Percentiles rank a stretch among this genome's conserved stretches.
Evolutionary conservation across 768 basidiomycete species (phyloP).

Genomic region (Leccinellum rugosiceps): DNA sequence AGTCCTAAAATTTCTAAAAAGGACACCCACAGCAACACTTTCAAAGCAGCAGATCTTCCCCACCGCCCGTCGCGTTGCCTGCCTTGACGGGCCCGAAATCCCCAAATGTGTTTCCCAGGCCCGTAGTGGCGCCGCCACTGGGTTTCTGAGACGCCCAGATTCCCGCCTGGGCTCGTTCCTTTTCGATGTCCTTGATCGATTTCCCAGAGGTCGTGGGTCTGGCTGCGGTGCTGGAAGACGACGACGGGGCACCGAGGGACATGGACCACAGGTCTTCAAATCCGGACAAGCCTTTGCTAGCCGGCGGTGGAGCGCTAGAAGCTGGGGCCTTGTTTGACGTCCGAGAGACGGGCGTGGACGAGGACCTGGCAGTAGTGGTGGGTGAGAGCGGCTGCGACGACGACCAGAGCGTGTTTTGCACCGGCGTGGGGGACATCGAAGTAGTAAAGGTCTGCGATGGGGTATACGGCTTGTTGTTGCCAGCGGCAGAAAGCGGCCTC

Average conservation of each 20-base stretch:
- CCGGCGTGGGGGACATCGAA: conserved; percentile 14
- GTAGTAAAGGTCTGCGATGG: conserved; percentile 17
- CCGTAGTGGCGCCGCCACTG: conserved; percentile 7
- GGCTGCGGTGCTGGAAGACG: conserved; percentile 25
- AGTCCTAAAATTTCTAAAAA: not conserved
- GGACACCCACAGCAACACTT: not conserved
- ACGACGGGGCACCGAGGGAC: conserved; percentile 53
- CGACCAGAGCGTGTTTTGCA: conserved; percentile 23
- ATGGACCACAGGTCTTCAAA: conserved; percentile 92
- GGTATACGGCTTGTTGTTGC: conserved; percentile 17
- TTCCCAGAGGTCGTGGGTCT: conserved; percentile 49
- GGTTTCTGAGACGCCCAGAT: conserved; percentile 61
- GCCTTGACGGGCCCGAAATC: conserved; percentile 30
- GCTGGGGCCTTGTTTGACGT: conserved; percentile 15
- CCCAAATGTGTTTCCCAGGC: conserved; percentile 29
- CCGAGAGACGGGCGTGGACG: conserved; percentile 12
- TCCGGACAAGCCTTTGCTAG: conserved; percentile 45
- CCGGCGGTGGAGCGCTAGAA: conserved; percentile 18
- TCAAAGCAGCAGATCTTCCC: conserved; percentile 45
- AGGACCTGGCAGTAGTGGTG: not conserved
- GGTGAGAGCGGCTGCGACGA: conserved; percentile 30
- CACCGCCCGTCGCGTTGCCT: conserved; percentile 24
- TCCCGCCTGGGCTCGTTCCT: conserved; percentile 77
- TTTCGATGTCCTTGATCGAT: conserved; percentile 86
- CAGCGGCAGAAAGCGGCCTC: conserved; percentile 26